phyloP scores from a whole-genome alignment of 345 rosid species.

The Psidium guajava region DNA sequence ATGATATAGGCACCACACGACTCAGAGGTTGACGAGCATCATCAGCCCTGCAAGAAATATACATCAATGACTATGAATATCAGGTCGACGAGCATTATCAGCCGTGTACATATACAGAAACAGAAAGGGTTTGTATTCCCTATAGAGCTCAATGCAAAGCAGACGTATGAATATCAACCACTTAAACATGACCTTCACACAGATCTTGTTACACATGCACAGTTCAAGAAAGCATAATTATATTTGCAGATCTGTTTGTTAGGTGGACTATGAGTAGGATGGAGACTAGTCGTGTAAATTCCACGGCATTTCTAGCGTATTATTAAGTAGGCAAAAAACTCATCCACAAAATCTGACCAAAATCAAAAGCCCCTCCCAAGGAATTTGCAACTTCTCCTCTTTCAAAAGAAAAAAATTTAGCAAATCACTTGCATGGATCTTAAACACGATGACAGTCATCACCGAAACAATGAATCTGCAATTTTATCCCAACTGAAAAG shows the following conservation, averaged over 20 bases:
- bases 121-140: neutral
- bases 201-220: neutral
- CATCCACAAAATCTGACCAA: neutral
- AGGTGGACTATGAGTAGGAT: neutral
- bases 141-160: neutral
- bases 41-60: constrained; percentile 58
- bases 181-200: neutral
- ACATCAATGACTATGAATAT: constrained; percentile 30
- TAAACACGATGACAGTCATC: neutral
- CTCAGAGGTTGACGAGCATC: constrained; percentile 92
- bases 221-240: neutral
- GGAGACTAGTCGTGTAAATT: neutral
- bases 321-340: neutral
- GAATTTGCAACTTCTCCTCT: neutral
- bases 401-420: neutral
- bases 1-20: constrained; percentile 73
- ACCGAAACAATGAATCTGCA: neutral
- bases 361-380: neutral
- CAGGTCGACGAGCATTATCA: constrained; percentile 89
- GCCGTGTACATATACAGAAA: constrained; percentile 34
- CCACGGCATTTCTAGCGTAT: neutral
- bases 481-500: neutral
- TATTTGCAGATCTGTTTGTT: neutral
- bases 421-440: neutral
- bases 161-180: neutral